Evolutionary conservation across 106 monocot species (phyloP).

Genomic region (Platanthera guangdongensis): DNA sequence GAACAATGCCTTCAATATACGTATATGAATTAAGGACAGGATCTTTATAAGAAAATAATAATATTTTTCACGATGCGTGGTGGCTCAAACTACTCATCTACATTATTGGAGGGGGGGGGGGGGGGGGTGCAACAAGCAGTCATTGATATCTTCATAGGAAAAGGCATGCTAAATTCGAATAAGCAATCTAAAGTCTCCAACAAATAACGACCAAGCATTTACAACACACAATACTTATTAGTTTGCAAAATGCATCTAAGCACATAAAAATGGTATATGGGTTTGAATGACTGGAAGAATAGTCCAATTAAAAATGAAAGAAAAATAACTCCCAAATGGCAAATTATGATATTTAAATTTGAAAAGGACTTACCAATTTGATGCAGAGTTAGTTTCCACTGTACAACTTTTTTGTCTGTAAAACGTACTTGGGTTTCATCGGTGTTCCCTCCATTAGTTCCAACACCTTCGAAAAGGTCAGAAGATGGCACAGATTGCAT

Average conservation of each 20-base stretch:
- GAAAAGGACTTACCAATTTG: slow-evolving; percentile 54
- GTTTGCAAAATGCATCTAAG: neutral
- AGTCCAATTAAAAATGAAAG: neutral
- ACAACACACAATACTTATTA: neutral
- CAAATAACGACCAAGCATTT: neutral
- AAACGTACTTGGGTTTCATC: neutral
- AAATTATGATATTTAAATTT: neutral
- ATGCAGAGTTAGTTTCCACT: slow-evolving; percentile 91
- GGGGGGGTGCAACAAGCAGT: neutral
- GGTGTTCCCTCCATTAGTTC: neutral
- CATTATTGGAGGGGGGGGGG: neutral
- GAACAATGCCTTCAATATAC: neutral
- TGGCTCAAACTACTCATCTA: neutral
- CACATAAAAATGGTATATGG: neutral
- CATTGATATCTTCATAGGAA: neutral
- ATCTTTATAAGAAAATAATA: neutral
- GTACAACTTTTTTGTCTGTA: slow-evolving; percentile 60
- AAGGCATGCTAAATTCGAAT: neutral
- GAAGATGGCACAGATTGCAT: slow-evolving; percentile 33
- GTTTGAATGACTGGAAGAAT: neutral
- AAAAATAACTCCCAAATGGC: neutral
- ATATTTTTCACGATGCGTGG: neutral
- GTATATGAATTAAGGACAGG: neutral
- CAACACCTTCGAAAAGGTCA: neutral
- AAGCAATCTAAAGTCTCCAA: neutral